Conservation (phyloP, 176 grass and related monocot species). For the Juncus inflexus region DNA sequence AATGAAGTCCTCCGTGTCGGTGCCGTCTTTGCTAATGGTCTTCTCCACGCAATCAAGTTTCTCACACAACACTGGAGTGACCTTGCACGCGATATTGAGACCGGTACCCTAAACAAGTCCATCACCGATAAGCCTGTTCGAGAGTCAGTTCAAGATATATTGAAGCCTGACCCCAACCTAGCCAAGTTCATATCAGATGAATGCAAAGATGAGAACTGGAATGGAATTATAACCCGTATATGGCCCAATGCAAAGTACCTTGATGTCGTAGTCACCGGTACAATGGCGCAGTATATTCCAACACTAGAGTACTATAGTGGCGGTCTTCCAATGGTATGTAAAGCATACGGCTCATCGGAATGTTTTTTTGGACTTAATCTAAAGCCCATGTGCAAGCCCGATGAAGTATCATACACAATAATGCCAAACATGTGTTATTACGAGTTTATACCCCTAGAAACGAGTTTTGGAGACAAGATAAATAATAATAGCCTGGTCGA, state of each 20-base stretch:
- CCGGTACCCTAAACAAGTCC: conserved; percentile 22
- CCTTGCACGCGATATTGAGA: conserved; percentile 40
- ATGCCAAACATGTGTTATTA: conserved; percentile 80
- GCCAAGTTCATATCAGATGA: conserved; percentile 40
- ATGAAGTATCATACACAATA: conserved; percentile 62
- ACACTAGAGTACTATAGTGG: conserved; percentile 65
- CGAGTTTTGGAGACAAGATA: conserved; percentile 9
- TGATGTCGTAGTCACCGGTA: conserved; percentile 63
- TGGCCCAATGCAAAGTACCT: conserved; percentile 77
- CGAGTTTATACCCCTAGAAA: conserved; percentile 53
- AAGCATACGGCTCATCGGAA: conserved; percentile 64
- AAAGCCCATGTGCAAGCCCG: conserved; percentile 48
- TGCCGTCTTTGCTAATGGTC: conserved; percentile 60
- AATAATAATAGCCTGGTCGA: neutral
- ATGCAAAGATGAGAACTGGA: conserved; percentile 55
- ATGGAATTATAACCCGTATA: conserved; percentile 43
- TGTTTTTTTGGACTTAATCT: conserved; percentile 69
- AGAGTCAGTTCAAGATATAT: conserved; percentile 32
- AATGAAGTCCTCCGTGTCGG: conserved; percentile 55
- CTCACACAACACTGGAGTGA: conserved; percentile 57
- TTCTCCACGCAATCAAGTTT: conserved; percentile 58
- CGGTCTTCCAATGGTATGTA: conserved; percentile 51
- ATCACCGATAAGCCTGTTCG: conserved; percentile 41
- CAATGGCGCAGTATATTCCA: conserved; percentile 76
- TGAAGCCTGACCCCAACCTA: conserved; percentile 45